Base-by-base conservation (phyloP, 2,329 filamentous ascomycete genomes). In the Davidsoniella eucalypti region DNA sequence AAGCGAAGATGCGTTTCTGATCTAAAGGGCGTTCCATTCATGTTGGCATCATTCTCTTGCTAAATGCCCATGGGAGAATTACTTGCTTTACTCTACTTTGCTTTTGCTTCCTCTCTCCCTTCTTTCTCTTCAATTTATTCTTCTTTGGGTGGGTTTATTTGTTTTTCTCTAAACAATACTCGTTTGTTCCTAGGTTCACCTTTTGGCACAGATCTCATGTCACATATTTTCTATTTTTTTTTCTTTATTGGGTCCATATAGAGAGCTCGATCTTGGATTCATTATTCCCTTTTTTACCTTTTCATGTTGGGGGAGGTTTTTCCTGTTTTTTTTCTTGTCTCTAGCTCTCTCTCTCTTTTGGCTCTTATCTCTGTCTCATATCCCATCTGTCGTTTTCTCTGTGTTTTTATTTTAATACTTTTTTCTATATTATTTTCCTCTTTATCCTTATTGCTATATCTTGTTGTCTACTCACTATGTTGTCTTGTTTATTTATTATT, bases 321-420 rank as follows among this genome's bases (percentile, higher is more conserved):
- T 44, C 16, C 40, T 52, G 38, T 50, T 38, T 17, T 45, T 9
- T 43, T 38, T 50, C 40, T 46, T 41, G 49, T 45, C 33, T 5
- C 10, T 38, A 25, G 17, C 36, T 36, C 47, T 51, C 12, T 44
- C 41, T 46, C 7, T 23, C n/a, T 21, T 47, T 47, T 21, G n/a
- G 16, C 25, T 33, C 6, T 33, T 23, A 4, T 10, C 26, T 29
- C 26, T 42, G 2, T 36, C 18, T 18, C 37, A 16, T 18, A 17
- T 47, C 14, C 33, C 18, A 17, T 17, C 33, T 52, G 25, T 37
- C 23, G 36, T 41, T 47, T 49, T 40, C 36, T 23, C 25, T 26
- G 26, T 29, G 26, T 29, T 29, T 29, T 8, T 29, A 29, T 33
- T 33, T 33, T 33, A 33, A 33, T 33, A 33, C 10, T 44, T 51